A percentile compares a stretch with the other conserved stretches of the same genome.
Evolutionary conservation across 2,329 filamentous ascomycete species (phyloP).

Genomic region (Botrytis aclada): DNA sequence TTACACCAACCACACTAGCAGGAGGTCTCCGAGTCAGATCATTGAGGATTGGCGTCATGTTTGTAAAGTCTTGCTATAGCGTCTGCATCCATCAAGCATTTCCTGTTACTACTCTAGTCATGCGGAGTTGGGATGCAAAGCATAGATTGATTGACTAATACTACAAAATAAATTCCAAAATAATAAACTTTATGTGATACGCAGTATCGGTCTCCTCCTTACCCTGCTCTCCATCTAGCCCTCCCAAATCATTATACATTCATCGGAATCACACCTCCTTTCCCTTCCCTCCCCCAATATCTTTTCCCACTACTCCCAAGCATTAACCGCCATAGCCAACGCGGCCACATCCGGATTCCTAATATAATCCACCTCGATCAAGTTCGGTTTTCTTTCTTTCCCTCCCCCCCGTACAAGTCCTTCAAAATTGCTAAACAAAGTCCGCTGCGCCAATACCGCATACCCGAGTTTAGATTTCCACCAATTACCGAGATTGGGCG

Average conservation of each 20-base stretch:
- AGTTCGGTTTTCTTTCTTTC: neutral
- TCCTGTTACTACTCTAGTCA: neutral
- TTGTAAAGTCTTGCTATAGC: neutral
- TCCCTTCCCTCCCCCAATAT: neutral
- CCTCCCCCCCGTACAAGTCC: neutral
- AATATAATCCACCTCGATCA: slow-evolving; percentile 5
- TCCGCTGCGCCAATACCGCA: neutral
- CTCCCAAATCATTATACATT: neutral
- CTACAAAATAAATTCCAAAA: neutral
- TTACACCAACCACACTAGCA: neutral
- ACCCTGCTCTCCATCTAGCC: neutral
- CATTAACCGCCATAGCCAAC: slow-evolving; percentile 5
- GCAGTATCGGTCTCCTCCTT: neutral
- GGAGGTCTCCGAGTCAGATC: neutral
- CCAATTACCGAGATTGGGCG: neutral
- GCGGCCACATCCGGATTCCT: neutral
- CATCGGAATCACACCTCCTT: neutral
- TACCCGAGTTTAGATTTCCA: neutral
- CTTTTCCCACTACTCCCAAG: neutral
- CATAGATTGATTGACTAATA: neutral
- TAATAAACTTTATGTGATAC: neutral
- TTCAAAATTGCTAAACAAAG: neutral
- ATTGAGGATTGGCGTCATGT: neutral
- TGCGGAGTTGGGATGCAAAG: neutral
- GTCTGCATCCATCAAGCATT: neutral